Evolutionary conservation across 148 eudicot genomes (phyloP).

Genomic region (Persicaria tinctoria): DNA sequence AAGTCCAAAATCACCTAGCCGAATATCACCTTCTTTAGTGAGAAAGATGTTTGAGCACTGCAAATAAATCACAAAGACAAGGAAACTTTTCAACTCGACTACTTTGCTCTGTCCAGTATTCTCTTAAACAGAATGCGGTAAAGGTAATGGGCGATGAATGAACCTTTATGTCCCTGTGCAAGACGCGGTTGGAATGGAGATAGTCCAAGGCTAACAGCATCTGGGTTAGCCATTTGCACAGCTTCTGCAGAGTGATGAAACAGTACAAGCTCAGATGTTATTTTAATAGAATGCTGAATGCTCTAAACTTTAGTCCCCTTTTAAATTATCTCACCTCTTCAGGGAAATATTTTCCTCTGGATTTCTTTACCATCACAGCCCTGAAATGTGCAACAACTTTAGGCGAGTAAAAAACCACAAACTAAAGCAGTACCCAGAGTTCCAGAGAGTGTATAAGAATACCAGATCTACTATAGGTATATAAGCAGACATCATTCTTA

Average conservation of each 20-base stretch:
- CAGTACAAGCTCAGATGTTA: not conserved
- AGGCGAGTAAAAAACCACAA: not conserved
- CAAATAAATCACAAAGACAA: conserved; percentile 8
- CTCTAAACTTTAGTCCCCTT: not conserved
- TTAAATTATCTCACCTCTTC: conserved; percentile 65
- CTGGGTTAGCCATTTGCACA: conserved; percentile 95
- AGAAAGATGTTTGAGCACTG: conserved; percentile 96
- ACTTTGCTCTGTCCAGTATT: not conserved
- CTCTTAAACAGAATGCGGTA: not conserved
- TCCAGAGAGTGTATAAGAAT: not conserved
- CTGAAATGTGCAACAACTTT: conserved; percentile 28
- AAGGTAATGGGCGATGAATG: not conserved
- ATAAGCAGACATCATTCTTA: not conserved
- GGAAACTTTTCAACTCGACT: not conserved
- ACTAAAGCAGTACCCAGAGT: too few species aligned
- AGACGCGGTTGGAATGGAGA: conserved; percentile 84
- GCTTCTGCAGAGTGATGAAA: conserved; percentile 42
- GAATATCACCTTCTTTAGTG: conserved; percentile 75
- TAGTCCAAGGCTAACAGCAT: conserved; percentile 86
- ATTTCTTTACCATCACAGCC: conserved; percentile 55
- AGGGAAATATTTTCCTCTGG: conserved; percentile 70
- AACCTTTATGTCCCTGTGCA: conserved; percentile 97
- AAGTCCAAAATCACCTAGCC: conserved; percentile 94
- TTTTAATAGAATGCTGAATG: not conserved
- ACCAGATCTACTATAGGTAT: not conserved